Conservation (phyloP, 495 filamentous ascomycete genomes). For the Penicillium taxi region DNA sequence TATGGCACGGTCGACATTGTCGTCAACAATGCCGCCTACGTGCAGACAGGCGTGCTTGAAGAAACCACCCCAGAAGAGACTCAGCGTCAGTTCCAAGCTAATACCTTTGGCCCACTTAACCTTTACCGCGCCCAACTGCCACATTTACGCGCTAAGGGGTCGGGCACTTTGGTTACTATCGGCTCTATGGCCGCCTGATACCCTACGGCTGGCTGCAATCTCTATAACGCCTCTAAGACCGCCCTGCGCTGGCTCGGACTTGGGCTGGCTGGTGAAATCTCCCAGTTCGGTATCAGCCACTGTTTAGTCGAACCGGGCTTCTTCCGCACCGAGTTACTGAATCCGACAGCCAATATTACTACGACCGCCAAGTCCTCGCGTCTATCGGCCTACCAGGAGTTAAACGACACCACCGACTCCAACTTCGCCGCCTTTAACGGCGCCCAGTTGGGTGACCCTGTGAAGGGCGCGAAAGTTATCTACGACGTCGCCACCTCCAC, state of each 20-base stretch:
- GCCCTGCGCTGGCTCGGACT: background rate
- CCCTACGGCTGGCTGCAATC: background rate
- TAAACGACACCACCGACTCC: background rate
- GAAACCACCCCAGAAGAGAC: slow-evolving; percentile 6
- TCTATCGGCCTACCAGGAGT: slow-evolving; percentile 1
- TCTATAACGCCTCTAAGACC: background rate
- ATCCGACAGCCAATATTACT: background rate
- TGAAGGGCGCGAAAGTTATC: background rate
- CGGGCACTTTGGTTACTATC: slow-evolving; percentile 34
- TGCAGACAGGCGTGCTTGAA: slow-evolving; percentile 19
- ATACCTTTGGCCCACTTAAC: slow-evolving; percentile 44
- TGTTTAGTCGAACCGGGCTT: background rate
- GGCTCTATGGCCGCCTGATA: background rate
- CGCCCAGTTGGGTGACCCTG: background rate
- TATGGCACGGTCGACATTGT: slow-evolving; percentile 42
- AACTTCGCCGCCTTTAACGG: background rate
- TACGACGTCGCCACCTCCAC: background rate
- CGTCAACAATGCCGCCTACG: slow-evolving; percentile 47
- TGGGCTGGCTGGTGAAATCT: background rate
- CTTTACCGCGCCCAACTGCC: slow-evolving; percentile 40
- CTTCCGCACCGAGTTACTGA: slow-evolving; percentile 1
- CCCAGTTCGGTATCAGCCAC: background rate
- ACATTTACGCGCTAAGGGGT: slow-evolving; percentile 31
- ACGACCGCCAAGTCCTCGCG: background rate
- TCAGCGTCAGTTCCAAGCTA: slow-evolving; percentile 11